These are phyloP conservation scores for Microstegium vimineum DNA, from an alignment of 176 grass and related monocot species.

Conservation along the genomic window DNA sequence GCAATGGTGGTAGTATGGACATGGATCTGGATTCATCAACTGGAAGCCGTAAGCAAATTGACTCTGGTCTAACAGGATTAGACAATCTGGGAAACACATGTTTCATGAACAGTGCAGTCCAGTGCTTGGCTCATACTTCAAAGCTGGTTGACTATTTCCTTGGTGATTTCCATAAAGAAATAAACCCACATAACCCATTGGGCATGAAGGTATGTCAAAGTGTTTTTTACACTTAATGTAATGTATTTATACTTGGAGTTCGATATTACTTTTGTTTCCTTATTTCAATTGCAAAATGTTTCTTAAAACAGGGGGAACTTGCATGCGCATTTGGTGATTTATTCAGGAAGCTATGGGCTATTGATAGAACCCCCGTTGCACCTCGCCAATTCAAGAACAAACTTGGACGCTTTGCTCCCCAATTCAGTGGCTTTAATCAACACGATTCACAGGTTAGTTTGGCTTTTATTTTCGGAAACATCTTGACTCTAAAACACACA, in stretches of 20 bases:
- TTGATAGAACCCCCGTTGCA: slow-evolving; percentile 61
- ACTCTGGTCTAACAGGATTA: slow-evolving; percentile 71
- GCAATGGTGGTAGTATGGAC: slow-evolving; percentile 41
- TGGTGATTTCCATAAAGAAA: slow-evolving; percentile 83
- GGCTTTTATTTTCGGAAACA: background rate
- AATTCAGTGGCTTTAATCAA: slow-evolving; percentile 94
- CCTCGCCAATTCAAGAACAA: slow-evolving; percentile 77
- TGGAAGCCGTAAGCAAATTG: slow-evolving; percentile 54
- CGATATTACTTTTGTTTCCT: background rate
- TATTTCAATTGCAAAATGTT: slow-evolving; percentile 12
- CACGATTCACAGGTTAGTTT: slow-evolving; percentile 91
- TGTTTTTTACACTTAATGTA: slow-evolving; percentile 19
- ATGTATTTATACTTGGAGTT: background rate
- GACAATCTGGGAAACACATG: slow-evolving; percentile 98
- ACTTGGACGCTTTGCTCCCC: slow-evolving; percentile 83
- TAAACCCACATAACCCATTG: slow-evolving; percentile 69
- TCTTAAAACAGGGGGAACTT: slow-evolving; percentile 72
- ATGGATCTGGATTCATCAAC: slow-evolving; percentile 48
- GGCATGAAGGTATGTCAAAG: slow-evolving; percentile 64
- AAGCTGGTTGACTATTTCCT: slow-evolving; percentile 87
- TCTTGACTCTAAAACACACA: background rate
- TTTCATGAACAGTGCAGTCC: slow-evolving; percentile 97
- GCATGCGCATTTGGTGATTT: slow-evolving; percentile 90
- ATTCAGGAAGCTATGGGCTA: slow-evolving; percentile 79
- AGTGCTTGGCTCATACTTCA: slow-evolving; percentile 89